Conservation (phyloP, 1,284 basidiomycete genomes). For the Ustilago trichophora region DNA sequence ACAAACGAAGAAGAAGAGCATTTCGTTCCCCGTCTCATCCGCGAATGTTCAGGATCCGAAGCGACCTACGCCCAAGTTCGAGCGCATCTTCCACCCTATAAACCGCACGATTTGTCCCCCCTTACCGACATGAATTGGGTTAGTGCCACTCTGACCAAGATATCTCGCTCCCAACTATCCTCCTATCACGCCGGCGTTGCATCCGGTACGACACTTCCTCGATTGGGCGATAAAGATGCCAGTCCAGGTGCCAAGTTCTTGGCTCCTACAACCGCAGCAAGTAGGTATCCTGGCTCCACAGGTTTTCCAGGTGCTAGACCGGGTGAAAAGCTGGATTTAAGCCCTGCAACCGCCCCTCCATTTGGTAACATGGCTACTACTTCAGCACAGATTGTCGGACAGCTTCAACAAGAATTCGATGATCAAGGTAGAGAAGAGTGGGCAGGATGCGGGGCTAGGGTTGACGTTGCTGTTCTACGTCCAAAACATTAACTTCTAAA, state of each 20-base stretch:
- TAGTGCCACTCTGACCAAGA: conserved; percentile 76
- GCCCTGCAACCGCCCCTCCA: conserved; percentile 12
- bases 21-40: conserved; percentile 71
- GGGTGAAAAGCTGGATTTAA: conserved; percentile 32
- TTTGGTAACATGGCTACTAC: not conserved
- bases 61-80: conserved; percentile 80
- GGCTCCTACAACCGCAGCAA: not conserved
- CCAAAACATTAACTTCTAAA: too few relatives aligned
- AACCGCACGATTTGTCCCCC: conserved; percentile 83
- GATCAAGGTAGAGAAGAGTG: conserved; percentile 16
- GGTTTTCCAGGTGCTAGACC: conserved; percentile 25
- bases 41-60: conserved; percentile 88
- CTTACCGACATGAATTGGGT: conserved; percentile 90
- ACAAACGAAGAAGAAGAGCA: not conserved
- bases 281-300: not conserved
- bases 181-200: conserved; percentile 24
- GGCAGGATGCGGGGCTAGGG: conserved; percentile 34
- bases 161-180: conserved; percentile 68
- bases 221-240: conserved; percentile 9
- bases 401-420: conserved; percentile 2
- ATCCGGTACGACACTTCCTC: conserved; percentile 1
- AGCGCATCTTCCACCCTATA: conserved; percentile 73
- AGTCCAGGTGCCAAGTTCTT: conserved; percentile 15
- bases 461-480: conserved; percentile 47
- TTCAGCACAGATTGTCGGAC: conserved; percentile 15